Conservation (phyloP, 2,329 filamentous ascomycete genomes). For the Teratosphaeria destructans region DNA sequence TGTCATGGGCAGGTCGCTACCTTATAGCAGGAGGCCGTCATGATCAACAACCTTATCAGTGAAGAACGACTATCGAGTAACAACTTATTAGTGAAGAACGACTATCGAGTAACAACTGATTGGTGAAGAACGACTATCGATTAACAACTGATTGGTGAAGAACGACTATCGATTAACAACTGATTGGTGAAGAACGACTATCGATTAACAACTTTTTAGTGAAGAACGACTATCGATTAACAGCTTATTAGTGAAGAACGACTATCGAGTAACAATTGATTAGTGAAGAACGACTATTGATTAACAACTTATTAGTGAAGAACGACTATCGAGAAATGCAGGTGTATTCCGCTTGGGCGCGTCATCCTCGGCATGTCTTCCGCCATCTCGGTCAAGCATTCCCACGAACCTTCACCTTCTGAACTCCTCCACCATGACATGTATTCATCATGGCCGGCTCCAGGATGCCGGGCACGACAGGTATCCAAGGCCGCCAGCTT, state of each 20-base stretch:
- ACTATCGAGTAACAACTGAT: too few species aligned
- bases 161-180: too few species aligned
- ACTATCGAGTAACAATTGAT: too few species aligned
- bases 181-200: too few species aligned
- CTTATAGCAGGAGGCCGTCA: not conserved
- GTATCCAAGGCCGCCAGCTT: not conserved
- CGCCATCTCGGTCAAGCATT: not conserved
- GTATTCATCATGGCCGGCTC: not conserved
- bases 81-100: too few species aligned
- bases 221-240: not conserved
- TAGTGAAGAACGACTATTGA: too few species aligned
- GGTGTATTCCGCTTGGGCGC: not conserved
- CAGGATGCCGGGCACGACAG: not conserved
- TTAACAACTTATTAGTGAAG: not conserved
- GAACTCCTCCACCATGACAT: not conserved
- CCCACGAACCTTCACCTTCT: not conserved
- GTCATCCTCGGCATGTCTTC: not conserved
- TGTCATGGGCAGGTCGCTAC: not conserved
- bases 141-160: too few species aligned
- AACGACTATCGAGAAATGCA: not conserved
- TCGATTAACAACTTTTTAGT: not conserved
- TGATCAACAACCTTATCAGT: not conserved
- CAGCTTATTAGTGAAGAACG: too few species aligned
- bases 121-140: too few species aligned
- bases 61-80: not conserved